Evolutionary conservation across 2,329 filamentous ascomycete species (phyloP).

Genomic region (Monilinia polystroma): DNA sequence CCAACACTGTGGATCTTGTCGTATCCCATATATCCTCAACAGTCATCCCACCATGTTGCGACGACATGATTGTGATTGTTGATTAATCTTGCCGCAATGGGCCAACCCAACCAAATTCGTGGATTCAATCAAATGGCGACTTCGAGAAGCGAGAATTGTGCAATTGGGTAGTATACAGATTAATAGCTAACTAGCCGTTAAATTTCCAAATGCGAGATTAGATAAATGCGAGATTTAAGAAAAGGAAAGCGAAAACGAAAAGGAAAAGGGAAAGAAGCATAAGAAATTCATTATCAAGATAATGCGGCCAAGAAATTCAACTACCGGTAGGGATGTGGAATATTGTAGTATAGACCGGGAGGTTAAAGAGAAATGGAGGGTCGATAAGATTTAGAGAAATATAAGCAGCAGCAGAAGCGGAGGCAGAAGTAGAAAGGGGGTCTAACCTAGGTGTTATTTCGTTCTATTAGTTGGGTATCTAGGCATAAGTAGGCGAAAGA

Average conservation of each 20-base stretch:
- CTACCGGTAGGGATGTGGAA: too few relatives aligned
- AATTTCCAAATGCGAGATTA: not conserved
- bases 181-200: not conserved
- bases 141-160: not conserved
- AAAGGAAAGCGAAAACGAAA: too few relatives aligned
- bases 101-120: not conserved
- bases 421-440: too few relatives aligned
- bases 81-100: conserved; percentile 8
- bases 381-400: too few relatives aligned
- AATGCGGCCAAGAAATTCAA: not conserved
- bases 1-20: conserved; percentile 28
- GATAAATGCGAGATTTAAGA: not conserved
- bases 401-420: too few relatives aligned
- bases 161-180: not conserved
- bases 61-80: conserved; percentile 27
- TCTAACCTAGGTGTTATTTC: too few relatives aligned
- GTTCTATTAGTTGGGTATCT: too few relatives aligned
- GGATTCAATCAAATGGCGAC: not conserved
- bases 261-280: not conserved
- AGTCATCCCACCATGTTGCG: conserved; percentile 33
- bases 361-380: too few relatives aligned
- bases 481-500: too few relatives aligned
- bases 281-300: conserved; percentile 2
- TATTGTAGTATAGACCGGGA: too few relatives aligned
- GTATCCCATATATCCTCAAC: conserved; percentile 38